Percentiles rank a stretch among this genome's conserved stretches.
phyloP scores from a whole-genome alignment of 768 basidiomycete species.

The Lactarius evosmus region DNA sequence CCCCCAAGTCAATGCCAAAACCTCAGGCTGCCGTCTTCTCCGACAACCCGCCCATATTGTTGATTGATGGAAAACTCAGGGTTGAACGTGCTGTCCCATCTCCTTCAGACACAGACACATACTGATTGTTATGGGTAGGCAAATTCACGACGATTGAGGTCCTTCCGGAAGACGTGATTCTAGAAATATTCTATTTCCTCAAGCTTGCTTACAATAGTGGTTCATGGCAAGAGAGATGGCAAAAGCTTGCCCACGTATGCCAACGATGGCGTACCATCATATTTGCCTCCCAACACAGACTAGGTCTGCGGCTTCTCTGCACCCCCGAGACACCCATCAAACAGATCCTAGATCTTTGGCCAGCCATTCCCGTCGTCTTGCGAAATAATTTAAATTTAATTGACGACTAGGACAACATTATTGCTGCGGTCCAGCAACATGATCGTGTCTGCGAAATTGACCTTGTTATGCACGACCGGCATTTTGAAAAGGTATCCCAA shows the following conservation, averaged over 20 bases:
- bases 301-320: conserved; percentile 9
- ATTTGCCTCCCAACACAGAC: conserved; percentile 9
- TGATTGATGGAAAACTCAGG: neutral
- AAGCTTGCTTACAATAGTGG: neutral
- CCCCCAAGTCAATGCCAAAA: neutral
- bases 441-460: conserved; percentile 6
- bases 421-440: neutral
- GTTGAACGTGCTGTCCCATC: neutral
- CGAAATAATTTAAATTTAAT: neutral
- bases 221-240: neutral
- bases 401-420: neutral
- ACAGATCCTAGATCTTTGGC: conserved; percentile 3
- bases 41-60: neutral
- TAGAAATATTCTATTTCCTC: conserved; percentile 5
- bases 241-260: conserved; percentile 6
- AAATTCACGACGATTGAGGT: neutral
- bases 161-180: conserved; percentile 9
- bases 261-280: neutral
- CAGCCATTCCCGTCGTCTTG: neutral
- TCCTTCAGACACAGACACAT: neutral
- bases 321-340: conserved; percentile 3
- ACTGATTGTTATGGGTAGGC: neutral
- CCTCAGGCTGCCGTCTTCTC: neutral
- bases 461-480: neutral
- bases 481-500: neutral